Evolutionary conservation across 192 early-diverging fungal genomes (phyloP).

Genomic region (Linnemannia elongata): DNA sequence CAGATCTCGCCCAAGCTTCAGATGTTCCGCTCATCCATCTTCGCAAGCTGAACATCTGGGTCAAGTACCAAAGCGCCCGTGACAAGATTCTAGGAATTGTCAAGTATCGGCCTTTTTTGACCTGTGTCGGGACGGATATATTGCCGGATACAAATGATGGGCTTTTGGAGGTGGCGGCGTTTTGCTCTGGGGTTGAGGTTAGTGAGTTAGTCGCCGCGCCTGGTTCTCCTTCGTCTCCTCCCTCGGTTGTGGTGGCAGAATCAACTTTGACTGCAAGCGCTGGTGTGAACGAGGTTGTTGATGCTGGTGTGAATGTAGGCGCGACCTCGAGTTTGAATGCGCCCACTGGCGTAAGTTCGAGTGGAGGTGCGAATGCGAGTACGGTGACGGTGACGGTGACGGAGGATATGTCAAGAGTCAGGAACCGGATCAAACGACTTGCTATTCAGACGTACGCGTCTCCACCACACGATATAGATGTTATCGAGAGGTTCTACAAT

Average conservation of each 20-base stretch:
- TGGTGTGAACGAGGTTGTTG: too few relatives aligned
- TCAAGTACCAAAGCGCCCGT: slow-evolving; percentile 10
- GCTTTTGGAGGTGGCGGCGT: slow-evolving; percentile 13
- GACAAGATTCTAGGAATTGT: slow-evolving; percentile 6
- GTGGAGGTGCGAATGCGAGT: background rate
- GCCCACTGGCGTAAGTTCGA: background rate
- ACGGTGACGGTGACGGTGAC: too few relatives aligned
- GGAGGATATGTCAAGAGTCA: background rate
- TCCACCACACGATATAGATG: background rate
- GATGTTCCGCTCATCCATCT: slow-evolving; percentile 8
- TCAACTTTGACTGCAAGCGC: background rate
- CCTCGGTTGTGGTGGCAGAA: background rate
- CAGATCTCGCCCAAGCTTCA: background rate
- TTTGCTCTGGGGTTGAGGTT: slow-evolving; percentile 10
- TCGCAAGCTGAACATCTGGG: slow-evolving; percentile 15
- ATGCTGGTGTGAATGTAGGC: too few relatives aligned
- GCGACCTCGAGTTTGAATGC: background rate
- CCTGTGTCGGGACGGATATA: slow-evolving; percentile 15
- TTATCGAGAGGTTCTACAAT: slow-evolving; percentile 1
- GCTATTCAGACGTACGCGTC: slow-evolving; percentile 6
- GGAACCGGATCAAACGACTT: background rate
- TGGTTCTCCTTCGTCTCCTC: background rate
- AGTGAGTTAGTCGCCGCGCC: background rate
- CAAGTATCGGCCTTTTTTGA: slow-evolving; percentile 16
- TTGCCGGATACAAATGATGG: background rate